Percentiles rank a stretch among this genome's conserved stretches.
phyloP scores from a whole-genome alignment of 352 stramenopile species.

The Globisporangium megalacanthum region DNA sequence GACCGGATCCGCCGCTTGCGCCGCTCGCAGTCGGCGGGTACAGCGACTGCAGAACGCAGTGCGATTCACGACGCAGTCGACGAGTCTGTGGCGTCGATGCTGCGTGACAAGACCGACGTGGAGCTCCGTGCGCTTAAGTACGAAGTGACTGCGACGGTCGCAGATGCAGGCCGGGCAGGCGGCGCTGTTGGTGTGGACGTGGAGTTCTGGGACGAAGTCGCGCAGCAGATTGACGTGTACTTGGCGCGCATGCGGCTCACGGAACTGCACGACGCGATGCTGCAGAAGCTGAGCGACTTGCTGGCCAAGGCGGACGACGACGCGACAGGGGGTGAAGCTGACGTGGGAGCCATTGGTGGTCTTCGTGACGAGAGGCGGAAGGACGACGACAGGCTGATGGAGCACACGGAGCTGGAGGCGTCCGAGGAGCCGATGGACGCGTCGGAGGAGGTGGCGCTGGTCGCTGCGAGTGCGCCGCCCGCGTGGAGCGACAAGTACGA shows the following conservation, averaged over 20 bases:
- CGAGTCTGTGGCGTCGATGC: conserved; percentile 87
- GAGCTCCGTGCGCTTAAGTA: conserved; percentile 44
- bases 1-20: conserved; percentile 63
- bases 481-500: conserved; percentile 97
- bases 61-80: conserved; percentile 86
- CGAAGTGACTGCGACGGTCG: conserved; percentile 69
- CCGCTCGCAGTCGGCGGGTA: conserved; percentile 53
- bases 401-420: conserved; percentile 64
- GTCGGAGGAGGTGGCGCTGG: conserved; percentile 87
- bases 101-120: conserved; percentile 66
- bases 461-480: conserved; percentile 45
- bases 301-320: conserved; percentile 31
- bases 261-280: conserved; percentile 92
- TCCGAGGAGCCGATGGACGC: conserved; percentile 79
- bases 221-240: conserved; percentile 91
- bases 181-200: conserved; percentile 74
- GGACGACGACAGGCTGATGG: conserved; percentile 43
- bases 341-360: conserved; percentile 19
- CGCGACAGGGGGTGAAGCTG: conserved; percentile 5
- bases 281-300: conserved; percentile 87
- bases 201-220: conserved; percentile 93
- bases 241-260: conserved; percentile 84
- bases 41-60: conserved; percentile 44
- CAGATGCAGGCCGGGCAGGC: conserved; percentile 40
- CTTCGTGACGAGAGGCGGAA: conserved; percentile 59